Evolutionary conservation across 2,329 filamentous ascomycete species (phyloP).

Genomic region (Alternaria brassicae): DNA sequence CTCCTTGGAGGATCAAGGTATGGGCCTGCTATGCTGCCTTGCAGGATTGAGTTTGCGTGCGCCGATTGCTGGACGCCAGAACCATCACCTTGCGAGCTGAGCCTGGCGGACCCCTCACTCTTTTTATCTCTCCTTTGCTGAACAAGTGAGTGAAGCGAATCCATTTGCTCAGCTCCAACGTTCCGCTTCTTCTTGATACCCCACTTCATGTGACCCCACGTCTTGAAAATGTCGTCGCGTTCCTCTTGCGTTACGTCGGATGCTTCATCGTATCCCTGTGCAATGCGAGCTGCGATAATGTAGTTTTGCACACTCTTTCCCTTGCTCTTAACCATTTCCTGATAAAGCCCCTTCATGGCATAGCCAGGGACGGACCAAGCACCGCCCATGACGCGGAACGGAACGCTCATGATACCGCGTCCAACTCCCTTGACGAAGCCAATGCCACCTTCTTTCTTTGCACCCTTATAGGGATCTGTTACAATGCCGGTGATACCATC

Average conservation of each 20-base stretch:
- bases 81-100: slow-evolving; percentile 15
- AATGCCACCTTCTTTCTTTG: slow-evolving; percentile 67
- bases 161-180: slow-evolving; percentile 56
- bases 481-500: slow-evolving; percentile 83
- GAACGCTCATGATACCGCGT: slow-evolving; percentile 80
- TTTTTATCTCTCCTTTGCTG: slow-evolving; percentile 44
- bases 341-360: slow-evolving; percentile 81
- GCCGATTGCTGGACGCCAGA: slow-evolving; percentile 27
- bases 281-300: slow-evolving; percentile 76
- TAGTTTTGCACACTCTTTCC: slow-evolving; percentile 77
- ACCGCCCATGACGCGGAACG: slow-evolving; percentile 81
- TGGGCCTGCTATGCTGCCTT: slow-evolving; percentile 25
- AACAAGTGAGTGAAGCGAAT: slow-evolving; percentile 57
- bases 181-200: slow-evolving; percentile 67
- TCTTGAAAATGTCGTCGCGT: slow-evolving; percentile 66
- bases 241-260: slow-evolving; percentile 63
- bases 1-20: slow-evolving; percentile 15
- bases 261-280: slow-evolving; percentile 75
- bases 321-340: slow-evolving; percentile 75
- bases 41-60: slow-evolving; percentile 21
- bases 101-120: slow-evolving; percentile 45
- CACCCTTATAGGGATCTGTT: slow-evolving; percentile 76
- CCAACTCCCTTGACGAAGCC: slow-evolving; percentile 82
- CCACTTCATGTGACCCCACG: slow-evolving; percentile 68
- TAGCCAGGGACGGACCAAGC: slow-evolving; percentile 74